phyloP scores from a whole-genome alignment of 371 early-diverging fungal genomes.

The Syncephalastrum contaminatum region DNA sequence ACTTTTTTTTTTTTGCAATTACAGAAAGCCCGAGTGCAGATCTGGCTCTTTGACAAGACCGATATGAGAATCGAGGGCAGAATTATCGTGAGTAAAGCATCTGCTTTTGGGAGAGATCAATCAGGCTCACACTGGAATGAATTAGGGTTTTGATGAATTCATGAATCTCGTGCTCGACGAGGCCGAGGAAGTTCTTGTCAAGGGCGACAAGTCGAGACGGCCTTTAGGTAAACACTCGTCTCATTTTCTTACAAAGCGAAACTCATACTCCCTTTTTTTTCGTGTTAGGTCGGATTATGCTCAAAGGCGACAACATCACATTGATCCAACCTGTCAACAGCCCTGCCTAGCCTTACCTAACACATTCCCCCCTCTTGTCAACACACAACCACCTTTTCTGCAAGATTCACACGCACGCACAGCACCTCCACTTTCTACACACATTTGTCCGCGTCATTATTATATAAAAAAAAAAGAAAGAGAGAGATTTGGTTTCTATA shows the following conservation, averaged over 20 bases:
- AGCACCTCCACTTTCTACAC: constrained; percentile 1
- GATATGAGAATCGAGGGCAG: constrained; percentile 89
- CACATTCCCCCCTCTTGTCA: too few species aligned
- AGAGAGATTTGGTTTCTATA: background rate
- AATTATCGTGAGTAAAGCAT: constrained; percentile 69
- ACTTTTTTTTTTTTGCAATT: constrained; percentile 3
- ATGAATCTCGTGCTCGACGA: constrained; percentile 94
- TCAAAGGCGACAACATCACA: constrained; percentile 92
- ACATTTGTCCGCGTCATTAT: background rate
- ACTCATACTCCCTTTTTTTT: background rate
- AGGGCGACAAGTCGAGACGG: constrained; percentile 52
- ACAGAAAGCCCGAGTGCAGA: constrained; percentile 85
- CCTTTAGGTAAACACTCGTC: constrained; percentile 5
- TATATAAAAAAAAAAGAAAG: constrained; percentile 5
- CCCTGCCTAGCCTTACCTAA: too few species aligned
- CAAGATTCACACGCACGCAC: too few species aligned
- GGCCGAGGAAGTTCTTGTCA: constrained; percentile 79
- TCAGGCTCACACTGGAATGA: background rate
- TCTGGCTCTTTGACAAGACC: constrained; percentile 91
- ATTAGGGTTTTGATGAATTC: constrained; percentile 96
- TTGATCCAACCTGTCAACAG: constrained; percentile 51
- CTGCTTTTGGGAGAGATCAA: background rate
- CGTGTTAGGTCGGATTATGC: constrained; percentile 74
- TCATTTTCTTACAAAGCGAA: too few species aligned
- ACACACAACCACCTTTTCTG: too few species aligned